Percentiles rank a stretch among this genome's conserved stretches.
phyloP scores from a whole-genome alignment of 228 moss, liverwort and hornwort species.

The Sphagnum fallax region DNA sequence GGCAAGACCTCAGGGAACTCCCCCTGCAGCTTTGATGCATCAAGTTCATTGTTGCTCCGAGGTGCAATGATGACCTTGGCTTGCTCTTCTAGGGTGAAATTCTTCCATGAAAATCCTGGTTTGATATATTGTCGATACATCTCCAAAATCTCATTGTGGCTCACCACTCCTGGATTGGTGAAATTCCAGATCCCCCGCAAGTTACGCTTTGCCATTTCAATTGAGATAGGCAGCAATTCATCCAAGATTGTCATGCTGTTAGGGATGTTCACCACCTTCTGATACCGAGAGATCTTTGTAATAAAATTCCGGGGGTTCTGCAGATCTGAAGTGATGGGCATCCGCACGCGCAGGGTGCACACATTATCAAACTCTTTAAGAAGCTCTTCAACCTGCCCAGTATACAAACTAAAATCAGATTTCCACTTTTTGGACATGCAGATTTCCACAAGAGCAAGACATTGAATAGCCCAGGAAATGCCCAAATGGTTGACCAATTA shows the following conservation, averaged over 20 bases:
- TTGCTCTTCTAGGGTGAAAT: constrained; percentile 84
- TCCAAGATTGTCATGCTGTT: constrained; percentile 95
- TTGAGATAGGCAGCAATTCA: constrained; percentile 74
- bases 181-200: constrained; percentile 92
- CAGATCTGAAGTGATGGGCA: constrained; percentile 82
- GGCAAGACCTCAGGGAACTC: constrained; percentile 82
- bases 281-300: constrained; percentile 79
- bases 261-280: constrained; percentile 89
- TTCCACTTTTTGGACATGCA: not conserved
- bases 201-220: constrained; percentile 88
- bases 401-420: not conserved
- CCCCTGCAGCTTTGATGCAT: constrained; percentile 63
- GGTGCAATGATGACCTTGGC: constrained; percentile 94
- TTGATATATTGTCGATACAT: constrained; percentile 88
- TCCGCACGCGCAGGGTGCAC: constrained; percentile 79
- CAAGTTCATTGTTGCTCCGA: constrained; percentile 91
- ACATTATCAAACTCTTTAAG: constrained; percentile 78
- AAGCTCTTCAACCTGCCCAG: constrained; percentile 73
- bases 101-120: constrained; percentile 63
- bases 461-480: not conserved
- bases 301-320: constrained; percentile 85
- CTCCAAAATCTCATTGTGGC: constrained; percentile 91
- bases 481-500: not conserved
- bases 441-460: not conserved
- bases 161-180: constrained; percentile 87